Evolutionary conservation across 495 filamentous ascomycete species (phyloP).

Genomic region (Podospora didyma): DNA sequence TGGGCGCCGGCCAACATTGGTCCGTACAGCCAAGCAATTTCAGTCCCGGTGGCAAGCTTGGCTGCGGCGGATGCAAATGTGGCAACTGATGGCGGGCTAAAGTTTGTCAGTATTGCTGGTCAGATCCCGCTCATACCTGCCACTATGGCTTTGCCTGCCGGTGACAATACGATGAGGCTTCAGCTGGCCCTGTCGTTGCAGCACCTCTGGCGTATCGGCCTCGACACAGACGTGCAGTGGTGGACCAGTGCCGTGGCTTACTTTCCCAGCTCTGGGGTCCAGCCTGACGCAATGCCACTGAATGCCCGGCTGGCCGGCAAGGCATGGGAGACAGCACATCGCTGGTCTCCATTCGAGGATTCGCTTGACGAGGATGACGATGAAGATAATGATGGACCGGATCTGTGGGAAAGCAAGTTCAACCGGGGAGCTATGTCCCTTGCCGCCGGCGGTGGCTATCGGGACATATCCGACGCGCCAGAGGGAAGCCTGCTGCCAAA

Average conservation of each 20-base stretch:
- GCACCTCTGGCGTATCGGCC: constrained; percentile 83
- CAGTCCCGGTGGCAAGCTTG: constrained; percentile 42
- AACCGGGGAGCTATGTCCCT: constrained; percentile 39
- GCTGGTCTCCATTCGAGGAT: constrained; percentile 16
- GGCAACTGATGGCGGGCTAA: not conserved
- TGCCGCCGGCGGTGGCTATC: constrained; percentile 4
- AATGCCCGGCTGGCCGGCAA: constrained; percentile 17
- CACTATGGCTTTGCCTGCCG: constrained; percentile 60
- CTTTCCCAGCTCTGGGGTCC: constrained; percentile 35
- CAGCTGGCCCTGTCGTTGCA: constrained; percentile 64
- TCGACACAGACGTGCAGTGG: constrained; percentile 65
- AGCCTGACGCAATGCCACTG: not conserved
- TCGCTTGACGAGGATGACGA: constrained; percentile 17
- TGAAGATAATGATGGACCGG: constrained; percentile 44
- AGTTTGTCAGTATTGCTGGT: constrained; percentile 60
- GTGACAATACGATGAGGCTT: constrained; percentile 15
- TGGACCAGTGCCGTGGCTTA: constrained; percentile 73
- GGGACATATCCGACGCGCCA: constrained; percentile 12
- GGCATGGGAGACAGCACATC: constrained; percentile 37
- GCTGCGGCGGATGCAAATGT: not conserved
- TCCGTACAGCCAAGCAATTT: constrained; percentile 89
- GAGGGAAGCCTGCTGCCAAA: constrained; percentile 22
- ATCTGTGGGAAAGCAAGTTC: constrained; percentile 70
- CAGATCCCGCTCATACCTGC: constrained; percentile 87
- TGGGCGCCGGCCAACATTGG: constrained; percentile 99